Conservation (phyloP, 2,329 filamentous ascomycete genomes). For the Hyphodiscus sp. region DNA sequence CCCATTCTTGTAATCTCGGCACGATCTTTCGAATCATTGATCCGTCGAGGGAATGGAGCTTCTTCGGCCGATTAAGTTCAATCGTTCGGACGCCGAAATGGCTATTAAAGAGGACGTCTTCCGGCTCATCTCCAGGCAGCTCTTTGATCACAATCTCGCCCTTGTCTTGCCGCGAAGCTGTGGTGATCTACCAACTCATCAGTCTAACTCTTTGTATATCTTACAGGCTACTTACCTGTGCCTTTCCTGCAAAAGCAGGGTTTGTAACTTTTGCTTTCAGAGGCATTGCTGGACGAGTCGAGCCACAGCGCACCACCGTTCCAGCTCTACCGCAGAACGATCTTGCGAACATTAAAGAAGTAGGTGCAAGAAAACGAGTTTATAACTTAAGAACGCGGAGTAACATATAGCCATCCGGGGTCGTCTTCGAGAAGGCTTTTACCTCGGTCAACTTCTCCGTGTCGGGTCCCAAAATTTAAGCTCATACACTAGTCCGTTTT, state of each 20-base stretch:
- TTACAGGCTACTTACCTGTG: constrained; percentile 39
- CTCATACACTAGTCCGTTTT: constrained; percentile 19
- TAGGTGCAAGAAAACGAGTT: constrained; percentile 8
- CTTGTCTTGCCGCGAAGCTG: constrained; percentile 2
- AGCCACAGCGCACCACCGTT: constrained; percentile 41
- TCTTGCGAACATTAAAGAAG: constrained; percentile 50
- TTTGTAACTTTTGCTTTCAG: constrained; percentile 68
- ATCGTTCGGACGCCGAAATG: constrained; percentile 86
- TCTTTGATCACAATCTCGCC: constrained; percentile 25
- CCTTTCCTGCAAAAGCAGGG: constrained; percentile 46
- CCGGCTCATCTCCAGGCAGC: constrained; percentile 58
- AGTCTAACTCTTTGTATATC: constrained; percentile 16
- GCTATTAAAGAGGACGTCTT: constrained; percentile 90
- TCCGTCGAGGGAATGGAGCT: constrained; percentile 85
- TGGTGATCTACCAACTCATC: constrained; percentile 35
- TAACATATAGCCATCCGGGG: constrained; percentile 8
- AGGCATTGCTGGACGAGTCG: constrained; percentile 58
- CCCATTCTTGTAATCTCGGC: constrained; percentile 85
- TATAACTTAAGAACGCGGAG: constrained; percentile 16
- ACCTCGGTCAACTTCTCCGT: constrained; percentile 3
- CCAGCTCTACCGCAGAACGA: constrained; percentile 48
- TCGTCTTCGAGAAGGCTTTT: background rate
- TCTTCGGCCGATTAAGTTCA: constrained; percentile 87
- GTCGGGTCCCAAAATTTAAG: constrained; percentile 8
- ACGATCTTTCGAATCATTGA: constrained; percentile 96